These are phyloP conservation scores for Pilatotrama ljubarskyi DNA, from an alignment of 768 basidiomycete genomes.

Conservation along the genomic window DNA sequence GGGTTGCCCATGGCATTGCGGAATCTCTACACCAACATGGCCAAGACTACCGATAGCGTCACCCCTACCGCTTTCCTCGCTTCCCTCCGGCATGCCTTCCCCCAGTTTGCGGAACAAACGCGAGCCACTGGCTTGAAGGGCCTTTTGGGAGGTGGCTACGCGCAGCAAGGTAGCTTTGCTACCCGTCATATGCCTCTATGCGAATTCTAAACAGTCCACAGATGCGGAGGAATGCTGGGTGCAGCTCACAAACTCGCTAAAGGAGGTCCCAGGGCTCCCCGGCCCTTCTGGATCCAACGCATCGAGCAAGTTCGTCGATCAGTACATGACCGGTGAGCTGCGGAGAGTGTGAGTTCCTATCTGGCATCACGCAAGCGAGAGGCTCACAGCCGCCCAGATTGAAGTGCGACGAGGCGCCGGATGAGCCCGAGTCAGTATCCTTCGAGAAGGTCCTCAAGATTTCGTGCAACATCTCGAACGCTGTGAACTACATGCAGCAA, in stretches of 20 bases:
- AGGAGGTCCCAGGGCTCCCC: slow-evolving; percentile 58
- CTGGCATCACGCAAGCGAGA: no score
- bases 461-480: slow-evolving; percentile 86
- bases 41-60: slow-evolving; percentile 71
- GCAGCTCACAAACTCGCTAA: slow-evolving; percentile 69
- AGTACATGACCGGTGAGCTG: slow-evolving; percentile 80
- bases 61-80: slow-evolving; percentile 70
- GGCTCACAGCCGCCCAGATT: slow-evolving; percentile 45
- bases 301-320: slow-evolving; percentile 68
- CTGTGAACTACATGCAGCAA: slow-evolving; percentile 85
- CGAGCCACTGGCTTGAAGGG: slow-evolving; percentile 42
- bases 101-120: slow-evolving; percentile 82
- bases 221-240: slow-evolving; percentile 93
- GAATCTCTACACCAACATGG: slow-evolving; percentile 73
- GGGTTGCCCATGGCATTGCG: slow-evolving; percentile 53
- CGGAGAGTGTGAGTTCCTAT: slow-evolving; percentile 55
- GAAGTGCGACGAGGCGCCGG: slow-evolving; percentile 78
- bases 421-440: slow-evolving; percentile 65
- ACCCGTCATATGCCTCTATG: no score
- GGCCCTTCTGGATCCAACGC: slow-evolving; percentile 32
- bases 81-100: slow-evolving; percentile 72
- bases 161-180: slow-evolving; percentile 67
- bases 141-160: slow-evolving; percentile 46
- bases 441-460: slow-evolving; percentile 82
- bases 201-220: slow-evolving; percentile 17